Base-by-base conservation (phyloP, 2,329 filamentous ascomycete genomes). In the Ascochyta viciae-villosae region DNA sequence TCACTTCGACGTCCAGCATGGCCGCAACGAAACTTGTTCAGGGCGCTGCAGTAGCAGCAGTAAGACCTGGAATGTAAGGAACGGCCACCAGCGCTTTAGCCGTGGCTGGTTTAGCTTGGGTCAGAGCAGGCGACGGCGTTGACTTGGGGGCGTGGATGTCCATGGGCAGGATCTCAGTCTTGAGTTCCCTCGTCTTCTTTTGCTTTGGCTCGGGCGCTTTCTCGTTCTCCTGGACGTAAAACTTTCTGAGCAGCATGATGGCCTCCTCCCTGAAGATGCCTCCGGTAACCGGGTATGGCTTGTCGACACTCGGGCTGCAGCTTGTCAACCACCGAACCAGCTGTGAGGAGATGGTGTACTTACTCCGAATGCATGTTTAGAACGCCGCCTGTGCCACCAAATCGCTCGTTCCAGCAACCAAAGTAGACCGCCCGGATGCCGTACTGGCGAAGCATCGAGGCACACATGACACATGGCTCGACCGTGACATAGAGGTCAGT, bases 401-500 rank as follows among this genome's bases (percentile, higher is more conserved):
- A 99, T 54, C 96, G 91, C 79, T 99, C 95, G 75, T 99, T 99
- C 67, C 90, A 87, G 57, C 93, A 96, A 4, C 95, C 96, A 76
- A 95, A 99, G 76, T 94, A 98, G 29, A 99, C 95, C 64, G 89
- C 89, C 60, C 89, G 86, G 76, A 99, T 92, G 13, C 87, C 86
- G 62, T 96, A 89, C 76, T 99, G 96, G 47, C 92, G 87, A 46
- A 99, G 83, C 49, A 96, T 87, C 6, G 92, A 96, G 12, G 95
- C 95, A 74, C 95, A 99, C 95, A 99, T 99, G 79, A 99, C 92
- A 76, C 95, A 99, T 4, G 95, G 95, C 78, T 99, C 96, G 50
- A 99, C 94, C 0, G 95, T 99, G 44, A 99, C 95, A 76, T 99
- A 99, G 47, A 99, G 85, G 70, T 89, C 87, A 9, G 87, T 89